Evolutionary conservation across 257 asterid genomes (phyloP), one percentile per base, ranked within the genome.

Genomic region (Solanum medicagineum): DNA sequence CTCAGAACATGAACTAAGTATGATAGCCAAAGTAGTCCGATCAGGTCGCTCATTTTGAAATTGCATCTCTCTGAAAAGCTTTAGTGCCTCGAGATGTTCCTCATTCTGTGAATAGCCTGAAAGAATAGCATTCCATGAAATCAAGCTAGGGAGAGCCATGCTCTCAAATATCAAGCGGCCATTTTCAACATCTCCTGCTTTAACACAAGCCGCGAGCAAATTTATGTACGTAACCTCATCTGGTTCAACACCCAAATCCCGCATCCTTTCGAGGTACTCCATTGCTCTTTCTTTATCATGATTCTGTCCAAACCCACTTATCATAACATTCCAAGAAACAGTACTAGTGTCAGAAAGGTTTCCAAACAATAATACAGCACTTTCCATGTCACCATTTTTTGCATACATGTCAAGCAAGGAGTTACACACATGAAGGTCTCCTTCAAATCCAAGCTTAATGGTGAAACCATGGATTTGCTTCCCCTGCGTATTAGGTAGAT

Each of bases 321-420:
- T 86, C 56, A 86, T 85, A 60, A 85, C 88, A 86, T 86, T 86
- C 88, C 88, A 86, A 62, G 88, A 83, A 19, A 86, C 86, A 16
- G 81, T 83, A 68, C 85, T 86, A 77, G 83, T 77, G 26, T 77
- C 83, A 26, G 65, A 77, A 24, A 77, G 83, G 83, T 26, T 77
- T 26, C 65, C 83, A 77, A 77, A 77, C 83, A 77, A 77, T 16
- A 51, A 47, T 53, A 51, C 26, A 77, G 65, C 49, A 49, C 65
- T 77, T 77, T 26, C 83, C 83, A 77, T 77, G 83, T 77, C 65
- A 26, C 83, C 47, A 53, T 77, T 77, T 77, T 77, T 77, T 51
- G 83, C 65, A 77, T 77, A 77, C 83, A 77, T 77, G 63, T 77
- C 83, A 77, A 77, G 83, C 47, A 77, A 77, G 65, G 83, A 77